phyloP scores from a whole-genome alignment of 1,284 basidiomycete genomes.

The Testicularia cyperi region DNA sequence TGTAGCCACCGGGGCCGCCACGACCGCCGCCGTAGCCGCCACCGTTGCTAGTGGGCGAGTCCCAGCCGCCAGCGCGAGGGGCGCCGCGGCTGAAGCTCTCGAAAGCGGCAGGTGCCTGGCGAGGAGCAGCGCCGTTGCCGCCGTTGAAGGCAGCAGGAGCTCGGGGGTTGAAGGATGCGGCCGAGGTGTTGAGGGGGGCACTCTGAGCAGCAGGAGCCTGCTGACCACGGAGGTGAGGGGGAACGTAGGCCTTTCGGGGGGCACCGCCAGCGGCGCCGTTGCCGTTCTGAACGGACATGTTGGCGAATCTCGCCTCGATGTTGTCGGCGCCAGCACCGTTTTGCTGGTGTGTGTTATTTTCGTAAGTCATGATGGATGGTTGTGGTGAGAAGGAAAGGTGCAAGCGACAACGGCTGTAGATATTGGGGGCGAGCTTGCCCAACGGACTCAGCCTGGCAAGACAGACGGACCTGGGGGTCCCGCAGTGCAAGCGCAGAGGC shows the following conservation, averaged over 20 bases:
- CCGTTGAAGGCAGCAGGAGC: constrained; percentile 43
- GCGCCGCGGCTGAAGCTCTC: constrained; percentile 43
- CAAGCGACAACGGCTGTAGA: no score
- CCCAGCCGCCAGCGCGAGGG: constrained; percentile 43
- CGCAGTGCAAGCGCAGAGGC: no score
- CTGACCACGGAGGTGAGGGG: constrained; percentile 78
- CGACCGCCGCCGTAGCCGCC: constrained; percentile 41
- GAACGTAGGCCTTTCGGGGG: constrained; percentile 82
- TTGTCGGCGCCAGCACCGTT: constrained; percentile 65
- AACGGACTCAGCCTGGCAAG: no score
- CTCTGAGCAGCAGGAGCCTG: constrained; percentile 5
- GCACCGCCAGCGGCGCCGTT: constrained; percentile 57
- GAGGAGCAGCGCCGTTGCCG: constrained; percentile 26
- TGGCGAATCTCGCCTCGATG: constrained; percentile 75
- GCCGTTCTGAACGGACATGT: constrained; percentile 46
- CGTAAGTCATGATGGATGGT: constrained; percentile 44
- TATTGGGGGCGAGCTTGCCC: no score
- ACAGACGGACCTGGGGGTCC: no score
- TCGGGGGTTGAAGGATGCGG: constrained; percentile 35
- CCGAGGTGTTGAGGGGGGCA: constrained; percentile 54
- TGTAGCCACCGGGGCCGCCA: constrained; percentile 29
- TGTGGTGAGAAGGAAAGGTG: constrained; percentile 10
- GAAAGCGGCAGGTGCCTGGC: constrained; percentile 48
- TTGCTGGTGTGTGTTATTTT: constrained; percentile 46
- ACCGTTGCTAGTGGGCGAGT: constrained; percentile 18